Evolutionary conservation across 345 rosid species (phyloP).

Genomic region (Eucalyptus leucophloia): DNA sequence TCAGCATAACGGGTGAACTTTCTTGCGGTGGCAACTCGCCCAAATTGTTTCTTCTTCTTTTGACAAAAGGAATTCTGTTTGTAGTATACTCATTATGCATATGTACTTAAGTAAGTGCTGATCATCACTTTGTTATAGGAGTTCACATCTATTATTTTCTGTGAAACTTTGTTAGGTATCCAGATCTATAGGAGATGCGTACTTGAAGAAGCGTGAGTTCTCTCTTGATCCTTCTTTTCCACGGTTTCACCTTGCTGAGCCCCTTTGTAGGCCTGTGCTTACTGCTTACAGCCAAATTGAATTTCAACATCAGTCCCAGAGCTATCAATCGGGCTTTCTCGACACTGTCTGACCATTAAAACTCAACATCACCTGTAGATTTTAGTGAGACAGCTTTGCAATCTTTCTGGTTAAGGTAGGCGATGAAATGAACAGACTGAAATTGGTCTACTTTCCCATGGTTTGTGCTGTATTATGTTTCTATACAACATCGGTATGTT

Average conservation of each 20-base stretch:
- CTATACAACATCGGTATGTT: too few relatives aligned
- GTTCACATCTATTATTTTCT: not conserved
- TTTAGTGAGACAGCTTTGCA: too few relatives aligned
- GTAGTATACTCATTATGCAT: not conserved
- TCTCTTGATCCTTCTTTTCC: conserved; percentile 81
- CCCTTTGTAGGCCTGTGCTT: conserved; percentile 62
- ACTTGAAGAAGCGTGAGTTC: conserved; percentile 79
- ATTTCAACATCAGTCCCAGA: too few relatives aligned
- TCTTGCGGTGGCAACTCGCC: not conserved
- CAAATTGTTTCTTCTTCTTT: not conserved
- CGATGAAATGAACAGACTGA: too few relatives aligned
- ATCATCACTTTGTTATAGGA: not conserved
- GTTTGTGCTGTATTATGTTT: too few relatives aligned
- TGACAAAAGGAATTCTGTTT: not conserved
- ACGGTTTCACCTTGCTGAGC: conserved; percentile 65
- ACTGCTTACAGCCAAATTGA: conserved; percentile 50
- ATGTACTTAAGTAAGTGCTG: not conserved
- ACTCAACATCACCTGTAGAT: too few relatives aligned
- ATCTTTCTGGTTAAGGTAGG: too few relatives aligned
- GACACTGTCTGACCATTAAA: conserved; percentile 16
- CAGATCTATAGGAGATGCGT: conserved; percentile 95
- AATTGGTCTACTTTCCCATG: too few relatives aligned
- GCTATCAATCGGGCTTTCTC: too few relatives aligned
- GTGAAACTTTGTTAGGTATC: conserved; percentile 21
- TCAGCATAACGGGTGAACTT: not conserved